Evolutionary conservation across 164 flowering plant genomes (phyloP), one percentile per base, ranked within the genome.

Genomic region (Vitis rupestris): DNA sequence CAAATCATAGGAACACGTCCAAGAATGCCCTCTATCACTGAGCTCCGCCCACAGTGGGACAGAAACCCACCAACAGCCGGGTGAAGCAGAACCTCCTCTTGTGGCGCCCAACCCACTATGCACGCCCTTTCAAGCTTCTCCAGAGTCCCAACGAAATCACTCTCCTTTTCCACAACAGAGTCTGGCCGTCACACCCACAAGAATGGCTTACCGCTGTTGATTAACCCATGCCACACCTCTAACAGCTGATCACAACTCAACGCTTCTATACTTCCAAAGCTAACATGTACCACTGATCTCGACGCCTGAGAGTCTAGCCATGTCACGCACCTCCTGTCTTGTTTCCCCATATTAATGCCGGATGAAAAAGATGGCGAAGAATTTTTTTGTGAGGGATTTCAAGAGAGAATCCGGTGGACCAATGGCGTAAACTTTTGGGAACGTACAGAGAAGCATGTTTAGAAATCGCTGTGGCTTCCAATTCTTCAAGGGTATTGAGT

Each of bases 301-400:
- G 74, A 50, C 56, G 56, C 72, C 53, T 75, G 74, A 3, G 61
- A 67, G 55, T 79, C 76, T 2, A 75, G 72, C 79, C 82, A 79
- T 11, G 53, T 19, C 61, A 77, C 58, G 74, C 83, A 80, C 4
- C 62, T 68, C 14, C 66, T 56, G 67, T 80, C 80, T n/a, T 58
- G 50, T 64, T 74, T 31, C 63, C 62, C 50, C 5, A 71, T 29
- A 51, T 30, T 54, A 51, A 64, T 53, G 19, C 15, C 50, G 3
- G 37, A 17, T 19, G 74, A 65, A 23, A 23, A 23, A 23, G 27
- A 23, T 23, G 27, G 27, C 27, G 27, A 23, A 23, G 27, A 23
- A 23, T 31, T 31, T 31, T 4, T 27, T n/a, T 11, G 29, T 13
- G 2, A 15, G 16, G 15, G 67, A 16, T 0, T 51, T 31, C 2